Base-by-base conservation (phyloP, 331 rosid genomes). In the Quercus tomentella region DNA sequence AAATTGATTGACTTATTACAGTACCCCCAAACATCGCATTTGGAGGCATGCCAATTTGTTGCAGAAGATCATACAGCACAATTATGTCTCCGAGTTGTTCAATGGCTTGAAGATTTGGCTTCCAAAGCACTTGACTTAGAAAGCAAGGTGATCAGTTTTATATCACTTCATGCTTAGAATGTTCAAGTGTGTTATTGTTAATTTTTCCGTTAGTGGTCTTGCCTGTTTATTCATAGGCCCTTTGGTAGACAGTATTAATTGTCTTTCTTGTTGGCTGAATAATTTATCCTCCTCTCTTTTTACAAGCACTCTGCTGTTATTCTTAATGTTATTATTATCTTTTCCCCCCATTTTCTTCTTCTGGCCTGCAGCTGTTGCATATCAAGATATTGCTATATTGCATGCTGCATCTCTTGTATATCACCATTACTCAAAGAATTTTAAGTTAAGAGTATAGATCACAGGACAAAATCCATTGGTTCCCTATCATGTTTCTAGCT, bases 81-180 rank as follows among this genome's bases (percentile, higher is more conserved):
- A 66, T 89, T 93, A 78, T 93, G 91, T 86, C 91, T 96, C 72
- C 90, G 98, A 60, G 88, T 96, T 79, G 97, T 96, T 83, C 97
- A 96, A 83, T 96, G 99, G 99, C 84, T 96, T 60, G 99, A 96
- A 88, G 89, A 86, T 80, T 85, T 96, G 84, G 93, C 99, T 82
- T 93, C 99, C 70, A 93, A 96, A 81, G 92, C 93, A 78, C 98
- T 96, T 70, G 98, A 93, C 79, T 83, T 90, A 88, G 98, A 93
- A 86, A 89, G 88, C 74, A 90, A 96, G 99, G 99, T 96, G 82
- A 78, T 77, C 71, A 72, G 49, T 73, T 80, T 8, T 71, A 45
- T 67, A n/a, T 33, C 6, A 7, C 1, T 5, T 35, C 11, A 20
- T 33, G 45, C 12, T 33, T 67, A 5, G 30, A 28, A 63, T 63